Evolutionary conservation across 495 filamentous ascomycete species (phyloP), one percentile per base, ranked within the genome.

Genomic region (Pseudoneurospora amorphoporcata): DNA sequence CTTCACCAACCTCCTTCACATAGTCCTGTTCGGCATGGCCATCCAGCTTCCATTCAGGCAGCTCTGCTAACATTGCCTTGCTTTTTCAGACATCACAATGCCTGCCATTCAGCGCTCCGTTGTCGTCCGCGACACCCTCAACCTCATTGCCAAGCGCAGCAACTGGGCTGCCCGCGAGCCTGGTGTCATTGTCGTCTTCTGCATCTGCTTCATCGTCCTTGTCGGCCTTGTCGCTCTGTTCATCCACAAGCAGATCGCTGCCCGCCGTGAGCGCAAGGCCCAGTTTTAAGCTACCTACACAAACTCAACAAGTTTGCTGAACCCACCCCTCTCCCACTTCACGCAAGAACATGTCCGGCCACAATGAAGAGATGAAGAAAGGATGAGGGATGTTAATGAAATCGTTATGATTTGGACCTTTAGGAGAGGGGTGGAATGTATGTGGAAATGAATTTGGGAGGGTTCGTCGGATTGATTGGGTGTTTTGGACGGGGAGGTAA

Each of bases 151-250:
- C 73, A 87, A 83, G 76, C 87, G 87, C 70, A 75, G 77, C 69
- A 87, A 86, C 82, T 90, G 83, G 80, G 79, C 86, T 43, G 41
- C 73, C 39, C 73, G 81, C 68, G 84, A 89, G 78, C 78, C 83
- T 29, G 88, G 87, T 79, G 86, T 88, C 75, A 83, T 88, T 58
- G 81, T 87, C 75, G 87, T 89, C 68, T 88, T 89, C 83, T 86
- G 83, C 77, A 86, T 89, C 73, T 82, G 89, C 73, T 86, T 83
- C 76, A 74, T 87, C 69, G 86, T 90, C 76, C 83, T 68, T 65
- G 72, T 84, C 71, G 81, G 84, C 71, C 76, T 90, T 47, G 72
- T 85, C 65, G 70, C 71, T 14, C 79, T 89, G 40, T 82, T 79
- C 76, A 81, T 88, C 75, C 78, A 79, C 73, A 86, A 83, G 79